Base-by-base conservation (phyloP, 2,329 filamentous ascomycete genomes). In the Talaromyces sp. region DNA sequence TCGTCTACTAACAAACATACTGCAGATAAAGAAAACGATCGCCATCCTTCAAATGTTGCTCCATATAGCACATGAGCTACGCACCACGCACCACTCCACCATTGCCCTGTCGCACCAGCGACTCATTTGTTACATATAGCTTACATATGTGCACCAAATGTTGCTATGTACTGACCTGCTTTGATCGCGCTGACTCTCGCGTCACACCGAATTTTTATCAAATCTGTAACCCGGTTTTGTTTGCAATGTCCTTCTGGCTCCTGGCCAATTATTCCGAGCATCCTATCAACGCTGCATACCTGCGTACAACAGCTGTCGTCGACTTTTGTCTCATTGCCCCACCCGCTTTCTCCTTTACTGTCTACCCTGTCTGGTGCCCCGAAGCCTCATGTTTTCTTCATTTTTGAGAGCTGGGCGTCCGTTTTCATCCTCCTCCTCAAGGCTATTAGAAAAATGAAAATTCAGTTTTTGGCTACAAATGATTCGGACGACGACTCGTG, bases 401-500 rank as follows among this genome's bases (percentile, higher is more conserved):
- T 4, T 38, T 38, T 17, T 38, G 5, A 38, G 13, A 13, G 35
- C 2, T 38, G 35, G 13, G 35, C 32, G 4, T 35, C 32, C 11
- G 13, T 35, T 35, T 13, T 14, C 2, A 14, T 35, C 32, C 14
- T 13, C 32, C 11, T 35, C 13, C 35, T 17, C 14, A 6, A 38
- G 5, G 11, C 7, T 17, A 17, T 32, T 32, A 38, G 2, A 43
- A 46, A 19, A 46, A 46, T 46, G 41, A 24, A 13, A 8, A 24
- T 46, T 7, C 41, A 46, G 9, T 46, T 46, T 17, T 46, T 21
- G 19, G 13, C n/a, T 3, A 11, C n/a, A 2, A 11, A 46, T 46
- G 41, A 46, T 24, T 59, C 58, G 17, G 58, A 55, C 35, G 38
- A 50, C 13, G 58, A 59, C 26, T 59, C 58, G 19, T 59, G 51